Evolutionary conservation across 2,329 filamentous ascomycete genomes (phyloP), one percentile per base, ranked within the genome.

Genomic region (Coniochaeta hoffmannii): DNA sequence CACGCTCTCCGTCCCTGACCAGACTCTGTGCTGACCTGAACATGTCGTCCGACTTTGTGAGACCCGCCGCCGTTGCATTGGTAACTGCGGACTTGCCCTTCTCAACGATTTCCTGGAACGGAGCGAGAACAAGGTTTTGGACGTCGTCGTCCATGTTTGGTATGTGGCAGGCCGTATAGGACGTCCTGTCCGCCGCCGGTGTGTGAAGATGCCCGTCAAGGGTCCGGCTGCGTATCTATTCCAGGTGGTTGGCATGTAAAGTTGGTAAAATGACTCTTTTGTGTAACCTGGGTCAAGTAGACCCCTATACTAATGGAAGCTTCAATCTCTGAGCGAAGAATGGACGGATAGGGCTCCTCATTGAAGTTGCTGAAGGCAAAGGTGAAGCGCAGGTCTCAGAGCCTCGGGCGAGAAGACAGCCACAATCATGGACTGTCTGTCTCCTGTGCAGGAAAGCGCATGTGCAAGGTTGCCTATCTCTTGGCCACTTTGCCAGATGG

Each of bases 81-180:
- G 72, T 69, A 50, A 75, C 62, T 0, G 79, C 79, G 11, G 62
- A 57, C 32, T 68, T 75, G 31, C 74, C 78, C 68, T 80, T 80
- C 44, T 78, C 74, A 53, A 80, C 73, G 55, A 82, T 74, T 46
- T 82, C 77, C 53, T 67, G 71, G 61, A 82, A 82, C 28, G 78
- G 77, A 34, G 70, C 70, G 28, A 81, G 66, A 35, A 80, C 75
- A 49, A 82, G 73, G 46, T 71, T 69, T 54, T 61, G 55, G 36
- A 63, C 58, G n/a, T 60, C 57, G 59, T 63, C 50, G n/a, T 53
- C 50, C 50, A 53, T 53, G 5, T 2, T 52, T 28, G 31, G 28
- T 22, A 50, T 15, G 44, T 50, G n/a, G 22, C 28, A 30, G n/a
- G 24, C n/a, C 2, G 36, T 11, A 41, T 4, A 28, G 8, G n/a